Conservation (phyloP, 345 rosid species). For the Lepidium sativum region DNA sequence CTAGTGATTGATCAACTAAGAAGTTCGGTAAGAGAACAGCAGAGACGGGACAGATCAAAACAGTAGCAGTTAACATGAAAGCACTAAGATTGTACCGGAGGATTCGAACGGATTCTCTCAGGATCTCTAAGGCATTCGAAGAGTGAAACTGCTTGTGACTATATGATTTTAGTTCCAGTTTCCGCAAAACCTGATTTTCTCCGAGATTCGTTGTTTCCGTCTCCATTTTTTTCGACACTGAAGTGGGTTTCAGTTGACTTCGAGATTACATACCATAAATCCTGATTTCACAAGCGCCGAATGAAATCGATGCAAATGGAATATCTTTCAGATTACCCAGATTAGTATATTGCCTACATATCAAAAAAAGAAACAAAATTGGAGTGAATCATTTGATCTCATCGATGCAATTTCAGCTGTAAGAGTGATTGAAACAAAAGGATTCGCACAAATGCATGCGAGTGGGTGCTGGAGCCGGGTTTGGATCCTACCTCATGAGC, state of each 20-base stretch:
- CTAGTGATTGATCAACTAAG: constrained; percentile 51
- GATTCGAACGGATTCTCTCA: constrained; percentile 75
- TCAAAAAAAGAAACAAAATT: background rate
- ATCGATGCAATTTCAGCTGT: background rate
- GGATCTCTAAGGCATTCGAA: constrained; percentile 67
- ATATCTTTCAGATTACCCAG: constrained; percentile 8
- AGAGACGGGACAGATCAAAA: constrained; percentile 73
- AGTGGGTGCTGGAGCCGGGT: background rate
- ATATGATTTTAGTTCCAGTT: constrained; percentile 37
- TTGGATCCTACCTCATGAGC: constrained; percentile 9
- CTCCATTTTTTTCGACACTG: constrained; percentile 1
- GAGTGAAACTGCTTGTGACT: constrained; percentile 40
- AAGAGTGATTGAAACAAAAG: background rate
- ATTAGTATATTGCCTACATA: background rate
- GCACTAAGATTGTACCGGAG: constrained; percentile 59
- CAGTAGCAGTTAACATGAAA: constrained; percentile 54
- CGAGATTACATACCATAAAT: background rate
- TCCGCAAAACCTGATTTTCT: constrained; percentile 25
- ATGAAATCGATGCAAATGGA: background rate
- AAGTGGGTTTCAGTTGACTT: constrained; percentile 9
- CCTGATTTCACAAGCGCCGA: background rate
- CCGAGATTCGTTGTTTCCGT: constrained; percentile 43
- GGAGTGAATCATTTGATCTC: background rate
- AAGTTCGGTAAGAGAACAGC: constrained; percentile 58
- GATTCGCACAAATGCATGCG: background rate